Evolutionary conservation across 2,329 filamentous ascomycete species (phyloP).

Genomic region (Mycosphaerella sp.): DNA sequence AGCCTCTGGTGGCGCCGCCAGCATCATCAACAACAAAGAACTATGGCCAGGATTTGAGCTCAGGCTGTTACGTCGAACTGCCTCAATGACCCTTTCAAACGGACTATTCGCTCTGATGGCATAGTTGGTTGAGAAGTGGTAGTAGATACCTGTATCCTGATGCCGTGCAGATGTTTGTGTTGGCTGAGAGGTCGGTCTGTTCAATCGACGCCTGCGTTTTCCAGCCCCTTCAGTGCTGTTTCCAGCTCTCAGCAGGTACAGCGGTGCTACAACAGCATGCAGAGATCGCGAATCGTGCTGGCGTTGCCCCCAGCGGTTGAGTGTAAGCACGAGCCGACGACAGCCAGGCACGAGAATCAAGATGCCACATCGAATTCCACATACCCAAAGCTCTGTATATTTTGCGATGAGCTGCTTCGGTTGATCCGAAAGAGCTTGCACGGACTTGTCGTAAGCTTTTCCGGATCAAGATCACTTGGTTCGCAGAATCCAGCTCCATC

Average conservation of each 20-base stretch:
- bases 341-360: background rate
- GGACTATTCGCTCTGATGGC: too few relatives aligned
- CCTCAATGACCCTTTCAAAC: too few relatives aligned
- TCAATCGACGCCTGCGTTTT: background rate
- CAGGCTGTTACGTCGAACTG: background rate
- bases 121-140: too few relatives aligned
- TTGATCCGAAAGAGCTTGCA: background rate
- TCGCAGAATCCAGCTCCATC: background rate
- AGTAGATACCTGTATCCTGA: too few relatives aligned
- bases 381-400: background rate
- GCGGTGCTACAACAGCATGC: background rate
- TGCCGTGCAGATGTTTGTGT: too few relatives aligned
- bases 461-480: background rate
- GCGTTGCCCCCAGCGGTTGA: background rate
- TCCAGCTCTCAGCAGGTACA: background rate
- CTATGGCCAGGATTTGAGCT: background rate
- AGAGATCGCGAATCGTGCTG: background rate
- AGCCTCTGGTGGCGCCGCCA: background rate
- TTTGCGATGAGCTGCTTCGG: background rate
- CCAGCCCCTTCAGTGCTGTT: background rate
- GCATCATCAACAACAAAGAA: background rate
- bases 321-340: background rate
- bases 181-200: too few relatives aligned
- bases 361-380: background rate
- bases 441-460: background rate